Percentiles rank a stretch among this genome's conserved stretches.
Conservation (phyloP, 331 rosid genomes). For the Acacia pycnantha region DNA sequence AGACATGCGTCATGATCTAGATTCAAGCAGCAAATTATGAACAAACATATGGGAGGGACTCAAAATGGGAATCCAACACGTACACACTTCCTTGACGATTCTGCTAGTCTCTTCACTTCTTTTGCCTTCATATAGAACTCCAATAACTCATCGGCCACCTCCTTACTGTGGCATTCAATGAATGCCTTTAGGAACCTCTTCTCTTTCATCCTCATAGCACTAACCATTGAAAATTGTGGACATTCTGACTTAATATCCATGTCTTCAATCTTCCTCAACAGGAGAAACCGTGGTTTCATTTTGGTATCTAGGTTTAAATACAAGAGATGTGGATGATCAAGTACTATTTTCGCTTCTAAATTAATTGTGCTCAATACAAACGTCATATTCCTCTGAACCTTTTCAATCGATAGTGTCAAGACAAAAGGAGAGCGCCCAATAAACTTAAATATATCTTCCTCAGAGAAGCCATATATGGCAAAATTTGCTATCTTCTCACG, state of each 20-base stretch:
- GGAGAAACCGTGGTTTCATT: constrained; percentile 64
- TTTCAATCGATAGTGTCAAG: constrained; percentile 67
- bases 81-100: constrained; percentile 48
- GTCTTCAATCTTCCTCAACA: constrained; percentile 54
- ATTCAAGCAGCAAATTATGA: constrained; percentile 18
- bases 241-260: constrained; percentile 41
- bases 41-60: constrained; percentile 17
- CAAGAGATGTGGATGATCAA: constrained; percentile 55
- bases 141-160: constrained; percentile 55
- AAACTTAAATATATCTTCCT: constrained; percentile 56
- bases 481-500: constrained; percentile 51
- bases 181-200: constrained; percentile 55
- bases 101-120: constrained; percentile 68
- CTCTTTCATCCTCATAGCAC: constrained; percentile 72
- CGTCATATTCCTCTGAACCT: constrained; percentile 90
- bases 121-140: constrained; percentile 58
- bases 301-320: constrained; percentile 54
- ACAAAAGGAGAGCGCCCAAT: constrained; percentile 55
- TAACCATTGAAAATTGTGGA: constrained; percentile 28
- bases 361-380: constrained; percentile 64
- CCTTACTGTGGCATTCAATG: constrained; percentile 49
- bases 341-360: constrained; percentile 52
- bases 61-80: constrained; percentile 54
- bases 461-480: constrained; percentile 57
- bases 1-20: background rate